Evolutionary conservation across 805 yeast species (phyloP).

Genomic region (Candida nanaspora): DNA sequence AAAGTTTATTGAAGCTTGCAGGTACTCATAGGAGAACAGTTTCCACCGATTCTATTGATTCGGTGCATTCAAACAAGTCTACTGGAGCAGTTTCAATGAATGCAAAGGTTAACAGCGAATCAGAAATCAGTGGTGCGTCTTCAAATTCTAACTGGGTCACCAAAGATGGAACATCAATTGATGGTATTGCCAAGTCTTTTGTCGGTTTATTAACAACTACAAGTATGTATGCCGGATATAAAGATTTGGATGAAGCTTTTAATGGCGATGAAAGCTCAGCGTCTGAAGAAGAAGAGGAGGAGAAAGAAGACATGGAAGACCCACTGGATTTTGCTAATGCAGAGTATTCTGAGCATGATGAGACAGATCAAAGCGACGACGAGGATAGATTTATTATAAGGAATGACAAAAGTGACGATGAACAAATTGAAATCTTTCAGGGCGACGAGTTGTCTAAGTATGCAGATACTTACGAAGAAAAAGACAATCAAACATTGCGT

Average conservation of each 20-base stretch:
- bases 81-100: neutral
- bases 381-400: too few species aligned
- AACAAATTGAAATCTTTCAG: conserved; percentile 11
- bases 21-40: neutral
- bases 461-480: conserved; percentile 1
- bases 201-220: conserved; percentile 52
- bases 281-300: conserved; percentile 8
- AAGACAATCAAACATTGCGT: conserved; percentile 4
- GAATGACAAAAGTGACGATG: too few species aligned
- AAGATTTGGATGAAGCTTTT: conserved; percentile 21
- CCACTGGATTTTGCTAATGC: conserved; percentile 1
- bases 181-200: conserved; percentile 43
- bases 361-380: neutral
- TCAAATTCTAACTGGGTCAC: neutral
- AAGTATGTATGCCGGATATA: conserved; percentile 40
- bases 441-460: conserved; percentile 6
- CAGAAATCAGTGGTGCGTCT: neutral
- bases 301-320: conserved; percentile 4
- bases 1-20: neutral
- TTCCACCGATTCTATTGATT: neutral
- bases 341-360: neutral
- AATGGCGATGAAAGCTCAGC: conserved; percentile 14
- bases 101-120: neutral
- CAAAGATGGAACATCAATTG: conserved; percentile 11
- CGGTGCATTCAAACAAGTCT: neutral